These are phyloP conservation scores for Ettlia oleoabundans DNA, from an alignment of 139 green algal species.

Conservation along the genomic window DNA sequence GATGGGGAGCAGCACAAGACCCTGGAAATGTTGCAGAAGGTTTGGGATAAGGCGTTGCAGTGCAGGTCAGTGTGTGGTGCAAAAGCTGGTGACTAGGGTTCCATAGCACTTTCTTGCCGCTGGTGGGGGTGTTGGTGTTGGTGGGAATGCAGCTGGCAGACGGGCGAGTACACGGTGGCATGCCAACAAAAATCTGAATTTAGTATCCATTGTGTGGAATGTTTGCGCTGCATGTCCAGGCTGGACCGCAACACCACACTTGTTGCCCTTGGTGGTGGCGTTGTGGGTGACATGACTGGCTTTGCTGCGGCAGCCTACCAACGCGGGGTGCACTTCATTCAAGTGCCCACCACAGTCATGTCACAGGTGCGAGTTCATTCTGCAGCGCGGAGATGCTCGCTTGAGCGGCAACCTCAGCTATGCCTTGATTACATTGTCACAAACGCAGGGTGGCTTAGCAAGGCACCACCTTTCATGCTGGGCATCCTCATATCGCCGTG, in stretches of 20 bases:
- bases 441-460: not conserved
- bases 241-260: constrained; percentile 94
- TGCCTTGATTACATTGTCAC: too few species aligned
- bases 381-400: too few species aligned
- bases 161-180: too few species aligned
- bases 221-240: too few species aligned
- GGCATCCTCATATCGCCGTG: not conserved
- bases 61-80: not conserved
- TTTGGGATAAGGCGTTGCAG: constrained; percentile 48
- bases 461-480: too few species aligned
- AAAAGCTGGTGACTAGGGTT: too few species aligned
- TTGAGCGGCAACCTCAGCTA: too few species aligned
- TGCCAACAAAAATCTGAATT: too few species aligned
- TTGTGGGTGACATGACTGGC: constrained; percentile 98
- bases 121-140: too few species aligned
- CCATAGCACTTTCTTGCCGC: too few species aligned
- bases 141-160: too few species aligned
- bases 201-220: too few species aligned
- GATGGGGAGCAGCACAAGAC: constrained; percentile 98
- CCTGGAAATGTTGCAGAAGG: constrained; percentile 79
- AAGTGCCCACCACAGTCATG: constrained; percentile 98
- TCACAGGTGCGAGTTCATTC: constrained; percentile 74
- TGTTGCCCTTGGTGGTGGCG: constrained; percentile 94
- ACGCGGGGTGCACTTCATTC: constrained; percentile 97
- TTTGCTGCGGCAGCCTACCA: constrained; percentile 97